These are phyloP conservation scores for Claviceps sp. DNA, from an alignment of 2,329 filamentous ascomycete species.

Conservation along the genomic window DNA sequence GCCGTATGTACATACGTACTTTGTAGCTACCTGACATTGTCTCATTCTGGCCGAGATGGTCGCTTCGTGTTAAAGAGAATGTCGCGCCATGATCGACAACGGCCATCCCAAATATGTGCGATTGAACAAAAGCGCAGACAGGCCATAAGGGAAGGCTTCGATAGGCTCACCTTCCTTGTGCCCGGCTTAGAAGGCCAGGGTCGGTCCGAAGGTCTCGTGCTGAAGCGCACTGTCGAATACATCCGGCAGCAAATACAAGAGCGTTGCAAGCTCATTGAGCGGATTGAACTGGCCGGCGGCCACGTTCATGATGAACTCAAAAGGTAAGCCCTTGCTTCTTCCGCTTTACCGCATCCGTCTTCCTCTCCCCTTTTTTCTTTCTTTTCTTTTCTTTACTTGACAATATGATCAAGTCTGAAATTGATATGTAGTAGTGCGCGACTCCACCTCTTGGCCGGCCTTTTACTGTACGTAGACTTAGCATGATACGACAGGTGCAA, in stretches of 20 bases:
- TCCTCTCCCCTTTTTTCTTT: not conserved
- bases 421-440: too few relatives aligned
- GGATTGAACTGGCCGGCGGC: slow-evolving; percentile 46
- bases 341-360: too few relatives aligned
- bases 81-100: not conserved
- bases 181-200: slow-evolving; percentile 73
- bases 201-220: slow-evolving; percentile 72
- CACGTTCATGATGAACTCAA: slow-evolving; percentile 35
- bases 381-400: not conserved
- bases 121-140: slow-evolving; percentile 30
- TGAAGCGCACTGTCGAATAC: slow-evolving; percentile 56
- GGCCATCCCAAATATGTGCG: not conserved
- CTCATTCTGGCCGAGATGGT: not conserved
- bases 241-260: slow-evolving; percentile 47
- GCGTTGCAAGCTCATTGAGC: slow-evolving; percentile 42
- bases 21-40: not conserved
- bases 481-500: too few relatives aligned
- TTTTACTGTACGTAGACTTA: too few relatives aligned
- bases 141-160: slow-evolving; percentile 73
- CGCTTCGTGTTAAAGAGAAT: not conserved
- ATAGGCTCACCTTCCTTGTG: slow-evolving; percentile 65
- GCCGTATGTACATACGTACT: not conserved
- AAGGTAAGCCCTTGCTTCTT: slow-evolving; percentile 18
- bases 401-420: not conserved
- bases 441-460: too few relatives aligned